phyloP scores from a whole-genome alignment of 805 yeast genomes.

The Metschnikowia santaceciliae region DNA sequence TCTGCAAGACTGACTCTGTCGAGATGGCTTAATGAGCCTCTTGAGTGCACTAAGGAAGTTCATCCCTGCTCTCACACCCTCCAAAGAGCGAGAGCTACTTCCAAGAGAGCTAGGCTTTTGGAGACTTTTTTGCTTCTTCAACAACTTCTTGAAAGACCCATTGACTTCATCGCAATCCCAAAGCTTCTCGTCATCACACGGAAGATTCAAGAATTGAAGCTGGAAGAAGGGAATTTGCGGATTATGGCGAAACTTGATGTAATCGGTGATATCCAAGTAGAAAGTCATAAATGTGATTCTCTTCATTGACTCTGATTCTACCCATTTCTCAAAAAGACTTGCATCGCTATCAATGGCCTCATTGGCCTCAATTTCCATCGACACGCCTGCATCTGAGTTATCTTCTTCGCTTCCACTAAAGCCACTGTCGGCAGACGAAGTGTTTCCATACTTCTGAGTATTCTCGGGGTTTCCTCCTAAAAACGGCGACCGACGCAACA shows the following conservation, averaged over 20 bases:
- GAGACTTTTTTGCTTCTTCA: conserved; percentile 31
- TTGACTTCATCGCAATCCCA: conserved; percentile 39
- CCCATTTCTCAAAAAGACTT: conserved; percentile 60
- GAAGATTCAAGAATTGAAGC: conserved; percentile 36
- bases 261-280: conserved; percentile 74
- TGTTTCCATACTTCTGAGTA: conserved; percentile 20
- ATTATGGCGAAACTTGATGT: conserved; percentile 74
- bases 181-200: conserved; percentile 37
- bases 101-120: conserved; percentile 3
- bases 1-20: conserved; percentile 3
- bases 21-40: conserved; percentile 9
- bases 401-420: conserved; percentile 37
- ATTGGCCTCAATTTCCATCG: conserved; percentile 7
- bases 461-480: conserved; percentile 64
- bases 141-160: conserved; percentile 36
- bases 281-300: conserved; percentile 79
- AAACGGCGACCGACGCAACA: conserved; percentile 70
- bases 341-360: conserved; percentile 21
- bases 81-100: background rate
- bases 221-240: conserved; percentile 39
- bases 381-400: conserved; percentile 7
- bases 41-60: conserved; percentile 18
- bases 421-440: conserved; percentile 21
- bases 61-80: conserved; percentile 10
- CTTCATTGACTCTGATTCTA: conserved; percentile 74